Percentiles rank a stretch among this genome's conserved stretches.
Conservation (phyloP, 768 basidiomycete species). For the Boletus tylopilopsis region DNA sequence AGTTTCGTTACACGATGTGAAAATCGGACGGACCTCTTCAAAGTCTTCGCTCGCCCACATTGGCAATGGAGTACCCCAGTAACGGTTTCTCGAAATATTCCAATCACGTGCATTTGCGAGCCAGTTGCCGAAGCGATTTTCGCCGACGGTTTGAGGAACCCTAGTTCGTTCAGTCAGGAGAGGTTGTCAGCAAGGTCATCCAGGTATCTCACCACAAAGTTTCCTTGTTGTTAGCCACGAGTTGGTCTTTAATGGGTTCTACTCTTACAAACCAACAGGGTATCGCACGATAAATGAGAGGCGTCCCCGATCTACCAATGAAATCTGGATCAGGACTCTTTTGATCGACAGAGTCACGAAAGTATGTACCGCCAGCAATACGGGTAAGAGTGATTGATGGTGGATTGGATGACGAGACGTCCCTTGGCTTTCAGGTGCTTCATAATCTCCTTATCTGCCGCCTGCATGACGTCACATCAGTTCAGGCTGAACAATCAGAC, state of each 20-base stretch:
- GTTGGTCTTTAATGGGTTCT: conserved; percentile 75
- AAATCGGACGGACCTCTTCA: conserved; percentile 55
- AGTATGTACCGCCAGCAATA: conserved; percentile 87
- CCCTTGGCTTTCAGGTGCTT: conserved; percentile 85
- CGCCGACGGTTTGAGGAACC: conserved; percentile 91
- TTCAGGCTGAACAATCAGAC: neutral
- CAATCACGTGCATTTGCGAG: conserved; percentile 97
- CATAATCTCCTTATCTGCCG: conserved; percentile 92
- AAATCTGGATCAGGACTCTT: neutral
- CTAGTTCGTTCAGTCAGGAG: conserved; percentile 35
- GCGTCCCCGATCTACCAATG: conserved; percentile 76
- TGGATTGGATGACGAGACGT: conserved; percentile 83
- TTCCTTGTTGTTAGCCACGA: conserved; percentile 85
- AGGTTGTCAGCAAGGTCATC: neutral
- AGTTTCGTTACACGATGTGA: neutral
- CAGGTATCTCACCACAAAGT: conserved; percentile 70
- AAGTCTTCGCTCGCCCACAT: conserved; percentile 93
- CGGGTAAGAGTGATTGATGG: conserved; percentile 87
- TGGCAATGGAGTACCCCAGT: conserved; percentile 98
- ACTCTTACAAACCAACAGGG: conserved; percentile 96
- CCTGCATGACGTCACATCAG: conserved; percentile 39
- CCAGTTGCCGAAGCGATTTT: conserved; percentile 96
- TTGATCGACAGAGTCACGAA: neutral
- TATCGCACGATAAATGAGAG: conserved; percentile 92
- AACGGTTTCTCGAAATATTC: conserved; percentile 98